A percentile compares a stretch with the other conserved stretches of the same genome.
Conservation (phyloP, 2,329 filamentous ascomycete species). For the Ambrosiella beaveri region DNA sequence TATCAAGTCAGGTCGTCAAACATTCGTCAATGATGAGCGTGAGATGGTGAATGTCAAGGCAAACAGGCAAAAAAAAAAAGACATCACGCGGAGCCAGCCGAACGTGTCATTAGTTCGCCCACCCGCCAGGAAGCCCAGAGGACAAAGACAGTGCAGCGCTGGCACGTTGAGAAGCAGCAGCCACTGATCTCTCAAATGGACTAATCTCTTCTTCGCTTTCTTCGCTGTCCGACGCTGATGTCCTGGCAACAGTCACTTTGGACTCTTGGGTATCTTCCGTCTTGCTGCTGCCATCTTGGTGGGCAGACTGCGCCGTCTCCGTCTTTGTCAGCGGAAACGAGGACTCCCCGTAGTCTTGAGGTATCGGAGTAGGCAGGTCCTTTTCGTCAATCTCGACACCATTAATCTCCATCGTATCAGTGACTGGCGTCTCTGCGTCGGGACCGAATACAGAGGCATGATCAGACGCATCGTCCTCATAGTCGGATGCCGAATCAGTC, state of each 20-base stretch:
- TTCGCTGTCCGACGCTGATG: not conserved
- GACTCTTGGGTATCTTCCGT: not conserved
- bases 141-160: not conserved
- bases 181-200: not conserved
- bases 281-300: too few species aligned
- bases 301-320: not conserved
- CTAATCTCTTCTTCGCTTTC: not conserved
- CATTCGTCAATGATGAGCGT: too few species aligned
- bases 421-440: slow-evolving; percentile 7
- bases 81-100: too few species aligned
- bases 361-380: slow-evolving; percentile 5
- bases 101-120: too few species aligned
- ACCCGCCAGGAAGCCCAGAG: too few species aligned
- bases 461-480: slow-evolving; percentile 4
- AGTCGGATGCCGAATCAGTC: not conserved
- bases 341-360: slow-evolving; percentile 10
- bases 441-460: slow-evolving; percentile 4
- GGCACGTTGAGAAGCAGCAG: not conserved
- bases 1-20: too few species aligned
- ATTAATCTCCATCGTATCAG: slow-evolving; percentile 2
- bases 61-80: too few species aligned
- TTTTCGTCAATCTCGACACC: not conserved
- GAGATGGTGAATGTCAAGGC: too few species aligned
- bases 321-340: slow-evolving; percentile 10
- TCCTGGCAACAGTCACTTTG: not conserved